Conservation (phyloP, 2,329 filamentous ascomycete genomes). For the Myriosclerotinia duriaeana region DNA sequence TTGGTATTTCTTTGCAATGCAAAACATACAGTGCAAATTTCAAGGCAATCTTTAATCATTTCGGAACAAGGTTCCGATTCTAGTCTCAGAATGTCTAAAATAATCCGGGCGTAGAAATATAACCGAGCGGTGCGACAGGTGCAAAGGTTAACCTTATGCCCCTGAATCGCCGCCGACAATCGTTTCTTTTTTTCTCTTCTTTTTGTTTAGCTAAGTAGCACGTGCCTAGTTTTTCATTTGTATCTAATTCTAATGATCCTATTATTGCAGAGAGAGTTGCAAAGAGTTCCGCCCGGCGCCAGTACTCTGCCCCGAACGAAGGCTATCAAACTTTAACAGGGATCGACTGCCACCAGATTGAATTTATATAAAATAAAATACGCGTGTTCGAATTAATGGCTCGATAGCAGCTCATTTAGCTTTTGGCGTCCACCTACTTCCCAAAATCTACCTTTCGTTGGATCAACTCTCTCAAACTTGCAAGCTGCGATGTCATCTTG, state of each 20-base stretch:
- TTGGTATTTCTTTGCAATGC: neutral
- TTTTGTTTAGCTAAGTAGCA: neutral
- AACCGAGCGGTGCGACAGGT: conserved; percentile 9
- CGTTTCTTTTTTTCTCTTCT: neutral
- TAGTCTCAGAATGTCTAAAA: conserved; percentile 9
- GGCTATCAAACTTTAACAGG: neutral
- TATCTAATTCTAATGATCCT: too few species aligned
- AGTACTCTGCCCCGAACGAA: neutral
- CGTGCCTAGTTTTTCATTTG: neutral
- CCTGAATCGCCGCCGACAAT: conserved; percentile 10
- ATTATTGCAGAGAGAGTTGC: neutral
- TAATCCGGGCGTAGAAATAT: neutral
- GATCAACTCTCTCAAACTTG: neutral
- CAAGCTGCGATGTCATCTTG: neutral
- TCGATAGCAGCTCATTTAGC: conserved; percentile 1
- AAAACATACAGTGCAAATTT: conserved; percentile 5
- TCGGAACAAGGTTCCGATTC: conserved; percentile 14
- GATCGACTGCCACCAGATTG: neutral
- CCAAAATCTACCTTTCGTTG: conserved; percentile 1
- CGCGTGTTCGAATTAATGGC: neutral
- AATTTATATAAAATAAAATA: neutral
- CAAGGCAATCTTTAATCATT: conserved; percentile 8
- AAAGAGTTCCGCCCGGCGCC: neutral
- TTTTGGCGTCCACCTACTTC: neutral
- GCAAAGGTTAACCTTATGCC: conserved; percentile 2